A percentile compares a stretch with the other conserved stretches of the same genome.
Conservation (phyloP, 2,329 filamentous ascomycete genomes). For the Conoideocrella luteorostrata region DNA sequence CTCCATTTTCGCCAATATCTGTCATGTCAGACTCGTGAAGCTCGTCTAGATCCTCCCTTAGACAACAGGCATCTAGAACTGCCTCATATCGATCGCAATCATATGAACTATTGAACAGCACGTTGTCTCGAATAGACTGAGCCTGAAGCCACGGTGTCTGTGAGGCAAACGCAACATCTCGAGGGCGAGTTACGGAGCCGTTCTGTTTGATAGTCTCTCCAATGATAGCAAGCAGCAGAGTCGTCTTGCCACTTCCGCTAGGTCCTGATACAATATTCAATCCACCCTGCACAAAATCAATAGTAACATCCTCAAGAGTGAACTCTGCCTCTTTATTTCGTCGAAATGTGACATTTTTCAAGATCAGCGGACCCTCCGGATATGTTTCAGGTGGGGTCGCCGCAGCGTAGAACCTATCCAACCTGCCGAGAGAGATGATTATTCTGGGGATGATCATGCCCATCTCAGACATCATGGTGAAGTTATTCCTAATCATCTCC, state of each 20-base stretch:
- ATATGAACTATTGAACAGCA: slow-evolving; percentile 37
- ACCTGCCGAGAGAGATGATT: background rate
- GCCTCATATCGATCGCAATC: slow-evolving; percentile 39
- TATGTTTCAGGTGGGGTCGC: background rate
- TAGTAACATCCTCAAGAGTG: slow-evolving; percentile 31
- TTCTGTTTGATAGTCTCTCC: slow-evolving; percentile 37
- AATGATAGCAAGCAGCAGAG: slow-evolving; percentile 38
- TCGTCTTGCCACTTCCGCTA: slow-evolving; percentile 44
- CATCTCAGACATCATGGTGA: slow-evolving; percentile 17
- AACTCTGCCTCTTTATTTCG: slow-evolving; percentile 36
- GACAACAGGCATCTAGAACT: slow-evolving; percentile 44
- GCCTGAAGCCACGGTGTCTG: slow-evolving; percentile 45
- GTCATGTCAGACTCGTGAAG: slow-evolving; percentile 40
- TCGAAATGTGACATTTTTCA: slow-evolving; percentile 22
- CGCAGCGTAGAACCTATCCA: slow-evolving; percentile 2
- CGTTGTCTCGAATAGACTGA: slow-evolving; percentile 41
- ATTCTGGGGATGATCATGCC: background rate
- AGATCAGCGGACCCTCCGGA: background rate
- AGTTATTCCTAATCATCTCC: slow-evolving; percentile 34
- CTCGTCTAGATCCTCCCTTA: slow-evolving; percentile 37
- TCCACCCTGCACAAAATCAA: slow-evolving; percentile 39
- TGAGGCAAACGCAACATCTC: slow-evolving; percentile 41
- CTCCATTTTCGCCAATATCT: slow-evolving; percentile 38
- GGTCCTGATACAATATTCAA: slow-evolving; percentile 41
- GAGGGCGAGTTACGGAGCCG: slow-evolving; percentile 33